phyloP scores from a whole-genome alignment of 768 basidiomycete species.

The Obba rivulosa region DNA sequence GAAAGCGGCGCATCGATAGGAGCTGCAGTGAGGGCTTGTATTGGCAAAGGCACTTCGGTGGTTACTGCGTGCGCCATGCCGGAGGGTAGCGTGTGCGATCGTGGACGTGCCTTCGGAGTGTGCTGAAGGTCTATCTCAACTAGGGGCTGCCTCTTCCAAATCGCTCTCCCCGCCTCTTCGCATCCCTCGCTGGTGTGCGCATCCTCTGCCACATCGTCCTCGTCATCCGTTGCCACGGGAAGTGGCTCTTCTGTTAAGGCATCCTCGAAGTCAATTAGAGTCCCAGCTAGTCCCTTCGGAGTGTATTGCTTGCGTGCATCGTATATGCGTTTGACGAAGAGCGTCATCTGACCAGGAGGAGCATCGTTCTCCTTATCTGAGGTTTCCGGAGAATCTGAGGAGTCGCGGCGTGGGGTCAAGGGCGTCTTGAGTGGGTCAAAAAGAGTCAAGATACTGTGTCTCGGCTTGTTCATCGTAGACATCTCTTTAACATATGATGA shows the following conservation, averaged over 20 bases:
- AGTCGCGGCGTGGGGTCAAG: slow-evolving; percentile 22
- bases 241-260: slow-evolving; percentile 6
- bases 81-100: neutral
- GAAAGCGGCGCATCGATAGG: slow-evolving; percentile 23
- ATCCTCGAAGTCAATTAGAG: slow-evolving; percentile 28
- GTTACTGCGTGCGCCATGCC: neutral
- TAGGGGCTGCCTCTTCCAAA: slow-evolving; percentile 12
- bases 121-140: slow-evolving; percentile 17
- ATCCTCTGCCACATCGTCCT: slow-evolving; percentile 10
- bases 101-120: slow-evolving; percentile 8
- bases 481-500: neutral
- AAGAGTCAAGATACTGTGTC: slow-evolving; percentile 26
- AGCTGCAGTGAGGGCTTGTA: slow-evolving; percentile 6
- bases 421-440: slow-evolving; percentile 27
- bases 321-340: slow-evolving; percentile 27
- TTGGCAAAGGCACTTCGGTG: neutral
- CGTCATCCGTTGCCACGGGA: slow-evolving; percentile 4
- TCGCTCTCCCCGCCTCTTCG: neutral
- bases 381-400: slow-evolving; percentile 22
- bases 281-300: slow-evolving; percentile 20
- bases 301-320: slow-evolving; percentile 9
- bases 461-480: slow-evolving; percentile 13
- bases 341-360: slow-evolving; percentile 20
- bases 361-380: slow-evolving; percentile 31
- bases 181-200: slow-evolving; percentile 6